Conservation (phyloP, 148 eudicot species). For the Arctostaphylos glauca region DNA sequence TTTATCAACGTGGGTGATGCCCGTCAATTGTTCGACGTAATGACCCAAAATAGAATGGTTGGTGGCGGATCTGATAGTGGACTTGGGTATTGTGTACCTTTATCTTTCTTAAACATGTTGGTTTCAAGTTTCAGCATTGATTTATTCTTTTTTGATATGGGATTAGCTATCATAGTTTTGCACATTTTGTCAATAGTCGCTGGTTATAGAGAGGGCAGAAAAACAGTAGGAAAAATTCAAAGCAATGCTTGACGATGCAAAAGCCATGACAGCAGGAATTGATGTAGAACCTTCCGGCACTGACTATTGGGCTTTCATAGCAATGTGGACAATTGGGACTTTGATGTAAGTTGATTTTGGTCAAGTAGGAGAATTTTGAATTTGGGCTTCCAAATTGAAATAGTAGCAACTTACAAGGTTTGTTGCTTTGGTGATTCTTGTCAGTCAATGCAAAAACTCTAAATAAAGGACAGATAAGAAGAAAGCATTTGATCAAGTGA, state of each 20-base stretch:
- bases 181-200: constrained; percentile 51
- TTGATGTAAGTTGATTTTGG: neutral
- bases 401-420: neutral
- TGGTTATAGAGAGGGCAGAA: constrained; percentile 68
- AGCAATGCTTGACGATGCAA: constrained; percentile 72
- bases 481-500: too few species aligned
- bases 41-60: too few species aligned
- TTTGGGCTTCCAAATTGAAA: neutral
- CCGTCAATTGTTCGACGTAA: too few species aligned
- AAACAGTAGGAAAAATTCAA: constrained; percentile 74
- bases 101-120: constrained; percentile 3
- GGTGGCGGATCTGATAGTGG: too few species aligned
- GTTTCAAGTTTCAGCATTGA: neutral
- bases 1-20: too few species aligned
- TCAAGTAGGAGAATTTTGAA: neutral
- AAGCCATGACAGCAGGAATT: constrained; percentile 23
- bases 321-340: neutral
- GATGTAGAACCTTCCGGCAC: constrained; percentile 19
- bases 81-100: neutral
- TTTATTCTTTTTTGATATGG: neutral
- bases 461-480: too few species aligned
- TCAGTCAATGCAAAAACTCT: too few species aligned
- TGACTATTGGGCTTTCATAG: neutral
- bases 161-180: neutral
- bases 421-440: neutral